Evolutionary conservation across 2,329 filamentous ascomycete genomes (phyloP), one percentile per base, ranked within the genome.

Genomic region (Pseudogymnoascus pannorum): DNA sequence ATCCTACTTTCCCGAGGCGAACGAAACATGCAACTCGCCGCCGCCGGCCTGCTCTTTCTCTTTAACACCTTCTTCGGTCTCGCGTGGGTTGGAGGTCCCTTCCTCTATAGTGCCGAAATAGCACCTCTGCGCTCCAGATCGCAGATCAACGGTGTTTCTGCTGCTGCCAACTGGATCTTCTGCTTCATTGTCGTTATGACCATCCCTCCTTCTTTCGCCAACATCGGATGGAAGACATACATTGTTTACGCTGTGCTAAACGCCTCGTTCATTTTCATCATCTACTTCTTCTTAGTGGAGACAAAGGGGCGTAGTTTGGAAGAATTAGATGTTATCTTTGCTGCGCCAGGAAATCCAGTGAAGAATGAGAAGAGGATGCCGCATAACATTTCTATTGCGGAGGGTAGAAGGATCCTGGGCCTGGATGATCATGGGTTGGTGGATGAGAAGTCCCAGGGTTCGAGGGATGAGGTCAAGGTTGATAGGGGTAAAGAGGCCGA

Each of bases 211-310:
- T 68, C 66, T 2, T 58, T 73, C 11, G 66, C 65, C 12, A 66
- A 65, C n/a, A 70, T 73, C 35, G 65, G 66, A 0, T 73, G 70
- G 68, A 65, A 67, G 9, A 72, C 72, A 44, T 72, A 73, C 60
- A 68, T 72, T 31, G 64, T 73, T 5, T 73, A 68, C 61, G 67
- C 63, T 51, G 65, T 64, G 20, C 61, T 72, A 3, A 54, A 68
- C 54, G 64, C 67, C 7, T 26, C 70, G 20, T 63, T 69, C 7
- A 70, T 75, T 24, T 71, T 72, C 0, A 85, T 85, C 59, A 79
- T 86, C 44, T 87, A 80, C 75, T 85, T 84, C 70, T 79, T 85
- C 67, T 84, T 86, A 2, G 83, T 84, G 0, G 84, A 87, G 72
- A 87, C 85, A 0, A 86, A 85, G 69, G 76, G 82, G 0, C 72